Evolutionary conservation across 1,284 basidiomycete species (phyloP), one percentile per base, ranked within the genome.

Genomic region (Moesziomyces antarcticus): DNA sequence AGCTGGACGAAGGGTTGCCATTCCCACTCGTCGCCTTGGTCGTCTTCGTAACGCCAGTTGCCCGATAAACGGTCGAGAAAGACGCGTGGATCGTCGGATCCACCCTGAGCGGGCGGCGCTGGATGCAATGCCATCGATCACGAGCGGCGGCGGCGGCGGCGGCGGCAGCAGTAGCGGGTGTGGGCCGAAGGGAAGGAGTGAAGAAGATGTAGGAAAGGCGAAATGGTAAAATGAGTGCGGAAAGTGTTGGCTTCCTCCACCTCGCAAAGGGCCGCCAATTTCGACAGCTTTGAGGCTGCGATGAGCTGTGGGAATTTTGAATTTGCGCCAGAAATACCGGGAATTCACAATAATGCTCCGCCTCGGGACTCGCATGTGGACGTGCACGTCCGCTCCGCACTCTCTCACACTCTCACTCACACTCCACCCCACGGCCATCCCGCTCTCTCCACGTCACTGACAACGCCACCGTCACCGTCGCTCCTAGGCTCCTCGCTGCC

Each of bases 11-110:
- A 56, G 20, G 70, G 22, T 46, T 93, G 91, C 87, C 92, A 99
- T 85, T 99, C 95, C 82, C 92, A 89, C 84, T 97, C 94, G 27
- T 88, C 86, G 14, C 92, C 94, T 69, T 84, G 74, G 2, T 94
- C 91, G 24, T 76, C 90, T 84, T 99, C 96, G 81, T 91, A 91
- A 55, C 91, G 89, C 92, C 93, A 99, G 73, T 92, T 91, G 43
- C 88, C 88, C 5, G 90, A 87, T 45, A 88, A 87, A 76, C 89
- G 91, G 69, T 92, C 91, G 79, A 91, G 92, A 84, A 93, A 91
- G 40, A 85, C 75, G 16, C 67, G 52, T 1, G 70, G 56, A 50
- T 80, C 77, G n/a, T 52, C 50, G 7, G 70, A 67, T 6, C 70
- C 64, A 2, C 27, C 35, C 4, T 56, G 45, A 18, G 70, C 54